phyloP scores from a whole-genome alignment of 2,329 filamentous ascomycete genomes.

The Aspergillus terreus region DNA sequence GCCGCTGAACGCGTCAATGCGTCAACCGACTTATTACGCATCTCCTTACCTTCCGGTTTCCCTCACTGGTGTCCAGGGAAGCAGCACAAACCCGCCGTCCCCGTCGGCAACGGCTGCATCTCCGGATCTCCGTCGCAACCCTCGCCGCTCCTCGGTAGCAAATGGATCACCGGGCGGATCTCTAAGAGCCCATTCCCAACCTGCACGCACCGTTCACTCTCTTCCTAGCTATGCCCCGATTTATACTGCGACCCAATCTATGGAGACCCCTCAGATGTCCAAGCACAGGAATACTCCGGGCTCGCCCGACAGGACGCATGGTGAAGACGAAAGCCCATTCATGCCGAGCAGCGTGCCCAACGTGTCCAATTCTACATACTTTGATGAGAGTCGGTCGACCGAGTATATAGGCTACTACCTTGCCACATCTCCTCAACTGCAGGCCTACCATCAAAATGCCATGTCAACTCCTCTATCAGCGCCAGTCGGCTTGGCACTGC shows the following conservation, averaged over 20 bases:
- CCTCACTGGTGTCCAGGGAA: conserved; percentile 33
- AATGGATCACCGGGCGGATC: conserved; percentile 41
- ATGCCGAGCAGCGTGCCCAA: conserved; percentile 32
- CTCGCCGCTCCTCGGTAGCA: conserved; percentile 42
- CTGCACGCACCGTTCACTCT: conserved; percentile 43
- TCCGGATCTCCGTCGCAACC: conserved; percentile 43
- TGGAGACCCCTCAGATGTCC: conserved; percentile 26
- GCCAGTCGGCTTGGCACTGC: conserved; percentile 37
- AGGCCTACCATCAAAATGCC: conserved; percentile 37
- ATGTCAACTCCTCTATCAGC: conserved; percentile 36
- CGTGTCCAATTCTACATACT: conserved; percentile 28
- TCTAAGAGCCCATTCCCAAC: conserved; percentile 49
- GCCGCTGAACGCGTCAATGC: conserved; percentile 27
- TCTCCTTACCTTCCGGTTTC: conserved; percentile 36
- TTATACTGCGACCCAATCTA: conserved; percentile 28
- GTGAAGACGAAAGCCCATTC: conserved; percentile 30
- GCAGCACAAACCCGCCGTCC: conserved; percentile 45
- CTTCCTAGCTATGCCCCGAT: conserved; percentile 30
- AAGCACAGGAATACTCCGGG: conserved; percentile 30
- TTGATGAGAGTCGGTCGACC: conserved; percentile 37
- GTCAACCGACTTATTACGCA: conserved; percentile 34
- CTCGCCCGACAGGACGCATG: conserved; percentile 30
- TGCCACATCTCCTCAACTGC: conserved; percentile 41
- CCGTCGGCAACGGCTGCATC: conserved; percentile 37
- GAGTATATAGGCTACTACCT: conserved; percentile 48